Base-by-base conservation (phyloP, 139 green algal genomes). In the Haematococcus lacustris region DNA sequence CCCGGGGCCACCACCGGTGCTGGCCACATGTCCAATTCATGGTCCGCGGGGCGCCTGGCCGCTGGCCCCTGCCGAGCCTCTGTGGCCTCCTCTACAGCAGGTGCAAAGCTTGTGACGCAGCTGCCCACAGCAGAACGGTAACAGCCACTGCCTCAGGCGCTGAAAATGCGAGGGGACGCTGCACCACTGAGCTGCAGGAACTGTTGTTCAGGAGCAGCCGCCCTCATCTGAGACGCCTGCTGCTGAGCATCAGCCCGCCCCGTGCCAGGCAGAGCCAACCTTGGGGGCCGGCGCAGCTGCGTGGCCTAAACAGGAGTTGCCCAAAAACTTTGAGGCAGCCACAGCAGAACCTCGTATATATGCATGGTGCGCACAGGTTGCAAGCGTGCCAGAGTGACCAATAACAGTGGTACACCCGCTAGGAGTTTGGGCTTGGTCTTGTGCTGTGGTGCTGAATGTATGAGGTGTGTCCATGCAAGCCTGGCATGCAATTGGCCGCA, bases 251-350 rank as follows among this genome's bases (percentile, higher is more conserved):
- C n/a, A n/a, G n/a, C n/a, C n/a, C n/a, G n/a, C n/a, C n/a, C n/a
- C n/a, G n/a, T n/a, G n/a, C n/a, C n/a, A n/a, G n/a, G n/a, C n/a
- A n/a, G n/a, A n/a, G n/a, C n/a, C n/a, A n/a, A n/a, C n/a, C n/a
- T n/a, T n/a, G n/a, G n/a, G n/a, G n/a, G n/a, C n/a, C n/a, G n/a
- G n/a, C n/a, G n/a, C n/a, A n/a, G n/a, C n/a, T n/a, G n/a, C 66
- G 38, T 71, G 66, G 66, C 66, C 66, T 23, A 71, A 71, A 28
- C 25, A 34, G 39, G 78, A 92, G 50, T 82, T 96, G 51, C 89
- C 91, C 1, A 96, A 96, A 59, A 92, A 89, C 51, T 96, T 96
- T 75, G 90, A 96, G 38, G 67, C 82, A 32, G 80, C 71, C 3
- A 81, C 71, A 7, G 73, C 72, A 5, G 91, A 96, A 78, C 79